Percentiles rank a stretch among this genome's conserved stretches.
phyloP scores from a whole-genome alignment of 306 rosid species.

The Adenanthera pavonina region DNA sequence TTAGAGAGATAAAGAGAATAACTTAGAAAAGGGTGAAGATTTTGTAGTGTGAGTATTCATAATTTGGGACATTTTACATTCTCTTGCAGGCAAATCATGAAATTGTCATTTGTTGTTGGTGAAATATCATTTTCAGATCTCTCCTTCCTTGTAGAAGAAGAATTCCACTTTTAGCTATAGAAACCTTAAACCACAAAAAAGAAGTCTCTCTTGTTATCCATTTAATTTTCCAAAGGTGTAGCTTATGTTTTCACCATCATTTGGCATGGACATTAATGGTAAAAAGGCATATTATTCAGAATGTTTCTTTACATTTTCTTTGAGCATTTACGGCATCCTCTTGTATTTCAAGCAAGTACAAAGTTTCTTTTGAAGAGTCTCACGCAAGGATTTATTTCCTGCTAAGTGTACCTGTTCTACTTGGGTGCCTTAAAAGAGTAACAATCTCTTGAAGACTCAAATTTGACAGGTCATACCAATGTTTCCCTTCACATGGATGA shows the following conservation, averaged over 20 bases:
- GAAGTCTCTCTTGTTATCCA: constrained; percentile 36
- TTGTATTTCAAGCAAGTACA: constrained; percentile 60
- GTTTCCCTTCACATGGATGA: not conserved
- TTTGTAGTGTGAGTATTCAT: constrained; percentile 47
- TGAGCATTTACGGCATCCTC: constrained; percentile 51
- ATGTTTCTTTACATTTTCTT: constrained; percentile 22
- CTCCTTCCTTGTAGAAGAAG: constrained; percentile 56
- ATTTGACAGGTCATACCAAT: not conserved
- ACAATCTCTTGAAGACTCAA: constrained; percentile 29
- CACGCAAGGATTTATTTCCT: constrained; percentile 46
- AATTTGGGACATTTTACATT: constrained; percentile 46
- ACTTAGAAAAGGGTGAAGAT: constrained; percentile 82
- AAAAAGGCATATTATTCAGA: constrained; percentile 34
- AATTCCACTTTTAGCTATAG: constrained; percentile 67
- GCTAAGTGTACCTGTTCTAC: constrained; percentile 46
- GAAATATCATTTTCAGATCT: constrained; percentile 66
- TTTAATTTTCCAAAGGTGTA: constrained; percentile 5
- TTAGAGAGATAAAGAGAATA: constrained; percentile 27
- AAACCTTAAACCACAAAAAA: constrained; percentile 49
- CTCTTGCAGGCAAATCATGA: constrained; percentile 51
- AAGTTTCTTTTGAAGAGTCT: constrained; percentile 41
- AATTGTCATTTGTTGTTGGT: constrained; percentile 55
- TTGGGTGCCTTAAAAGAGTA: constrained; percentile 86
- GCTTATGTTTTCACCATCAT: constrained; percentile 37
- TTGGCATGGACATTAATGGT: constrained; percentile 35